Percentiles rank a stretch among this genome's conserved stretches.
These are phyloP conservation scores for Geranomyces variabilis DNA, from an alignment of 192 early-diverging fungal species.

Conservation along the genomic window DNA sequence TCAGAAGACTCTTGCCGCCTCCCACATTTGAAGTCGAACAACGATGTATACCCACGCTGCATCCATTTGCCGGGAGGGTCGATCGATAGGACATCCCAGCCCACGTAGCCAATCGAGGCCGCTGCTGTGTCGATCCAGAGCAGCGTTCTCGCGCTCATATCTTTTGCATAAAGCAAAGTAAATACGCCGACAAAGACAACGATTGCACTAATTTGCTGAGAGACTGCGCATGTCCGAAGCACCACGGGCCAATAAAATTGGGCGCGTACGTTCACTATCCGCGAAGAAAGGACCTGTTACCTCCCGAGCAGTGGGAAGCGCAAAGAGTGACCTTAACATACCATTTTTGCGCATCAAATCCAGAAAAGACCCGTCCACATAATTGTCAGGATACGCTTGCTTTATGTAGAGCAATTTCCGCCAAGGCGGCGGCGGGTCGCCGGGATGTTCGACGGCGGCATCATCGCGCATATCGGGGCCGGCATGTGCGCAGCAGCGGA, in stretches of 20 bases:
- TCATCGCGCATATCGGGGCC: no score
- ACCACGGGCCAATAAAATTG: conserved; percentile 80
- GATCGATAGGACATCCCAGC: conserved; percentile 57
- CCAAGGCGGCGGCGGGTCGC: conserved; percentile 53
- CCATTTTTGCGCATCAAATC: conserved; percentile 88
- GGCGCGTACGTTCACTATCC: conserved; percentile 78
- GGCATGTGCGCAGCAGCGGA: no score
- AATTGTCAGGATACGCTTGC: conserved; percentile 90
- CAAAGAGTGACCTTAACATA: no score
- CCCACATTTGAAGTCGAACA: no score
- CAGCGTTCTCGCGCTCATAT: conserved; percentile 59
- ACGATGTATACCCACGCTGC: no score
- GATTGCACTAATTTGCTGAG: conserved; percentile 85
- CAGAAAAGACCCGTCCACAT: conserved; percentile 87
- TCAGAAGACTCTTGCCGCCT: no score
- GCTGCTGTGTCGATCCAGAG: conserved; percentile 60
- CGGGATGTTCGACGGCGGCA: background rate
- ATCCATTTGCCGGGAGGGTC: background rate
- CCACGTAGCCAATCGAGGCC: conserved; percentile 68
- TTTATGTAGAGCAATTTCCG: conserved; percentile 82
- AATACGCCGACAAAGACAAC: conserved; percentile 90
- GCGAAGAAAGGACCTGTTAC: no score
- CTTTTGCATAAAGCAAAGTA: conserved; percentile 66
- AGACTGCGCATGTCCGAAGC: conserved; percentile 16
- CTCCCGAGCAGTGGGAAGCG: no score